These are phyloP conservation scores for Pholiota conissans DNA, from an alignment of 768 basidiomycete genomes.

Conservation along the genomic window DNA sequence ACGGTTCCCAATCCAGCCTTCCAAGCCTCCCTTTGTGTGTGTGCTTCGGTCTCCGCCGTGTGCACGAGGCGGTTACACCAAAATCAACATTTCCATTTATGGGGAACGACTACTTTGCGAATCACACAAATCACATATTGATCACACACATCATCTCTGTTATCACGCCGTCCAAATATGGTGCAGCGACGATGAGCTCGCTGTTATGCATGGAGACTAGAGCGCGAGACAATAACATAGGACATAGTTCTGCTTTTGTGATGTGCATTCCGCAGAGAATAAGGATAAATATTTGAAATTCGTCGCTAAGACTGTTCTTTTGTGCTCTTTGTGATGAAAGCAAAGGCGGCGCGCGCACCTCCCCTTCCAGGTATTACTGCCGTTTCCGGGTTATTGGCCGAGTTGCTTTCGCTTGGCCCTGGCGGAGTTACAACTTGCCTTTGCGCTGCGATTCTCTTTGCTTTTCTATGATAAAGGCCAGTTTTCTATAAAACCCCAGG, in stretches of 20 bases:
- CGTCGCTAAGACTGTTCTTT: slow-evolving; percentile 6
- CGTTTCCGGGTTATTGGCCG: not conserved
- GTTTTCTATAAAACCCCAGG: not conserved
- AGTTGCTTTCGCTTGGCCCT: not conserved
- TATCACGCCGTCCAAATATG: not conserved
- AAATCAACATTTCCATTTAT: too few relatives aligned
- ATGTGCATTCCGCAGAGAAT: not conserved
- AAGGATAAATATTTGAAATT: not conserved
- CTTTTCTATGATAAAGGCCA: not conserved
- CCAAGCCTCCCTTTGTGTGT: not conserved
- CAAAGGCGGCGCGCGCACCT: not conserved
- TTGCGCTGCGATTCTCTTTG: not conserved
- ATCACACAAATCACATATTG: too few relatives aligned
- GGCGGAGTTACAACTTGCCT: slow-evolving; percentile 1
- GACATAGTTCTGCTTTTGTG: not conserved
- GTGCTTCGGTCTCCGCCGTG: not conserved
- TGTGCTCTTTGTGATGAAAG: slow-evolving; percentile 10
- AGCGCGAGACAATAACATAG: not conserved
- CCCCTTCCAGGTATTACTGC: not conserved
- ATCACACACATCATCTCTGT: not conserved
- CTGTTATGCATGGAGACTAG: not conserved
- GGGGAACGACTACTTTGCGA: too few relatives aligned
- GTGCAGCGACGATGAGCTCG: not conserved
- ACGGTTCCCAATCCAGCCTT: not conserved
- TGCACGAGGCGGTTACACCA: too few relatives aligned